Evolutionary conservation across 2,329 filamentous ascomycete genomes (phyloP).

Genomic region (Colletotrichum phormii): DNA sequence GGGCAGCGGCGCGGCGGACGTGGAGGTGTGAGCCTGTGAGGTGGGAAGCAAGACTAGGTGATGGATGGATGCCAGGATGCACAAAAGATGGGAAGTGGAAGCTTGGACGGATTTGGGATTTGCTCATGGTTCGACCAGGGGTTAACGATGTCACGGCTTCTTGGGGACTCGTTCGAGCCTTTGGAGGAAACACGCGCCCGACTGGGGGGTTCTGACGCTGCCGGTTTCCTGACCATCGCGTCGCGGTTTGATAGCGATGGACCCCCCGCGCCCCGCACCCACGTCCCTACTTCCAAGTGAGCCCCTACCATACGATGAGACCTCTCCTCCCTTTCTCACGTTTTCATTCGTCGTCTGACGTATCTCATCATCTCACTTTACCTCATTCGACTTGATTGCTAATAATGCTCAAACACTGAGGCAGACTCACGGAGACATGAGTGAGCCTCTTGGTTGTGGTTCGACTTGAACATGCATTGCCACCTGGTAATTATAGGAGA

Average conservation of each 20-base stretch:
- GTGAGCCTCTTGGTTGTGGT: neutral
- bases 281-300: too few relatives aligned
- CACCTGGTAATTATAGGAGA: conserved; percentile 1
- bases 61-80: conserved; percentile 9
- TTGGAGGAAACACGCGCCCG: conserved; percentile 27
- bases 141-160: conserved; percentile 28
- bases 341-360: neutral
- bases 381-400: neutral
- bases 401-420: neutral
- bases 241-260: conserved; percentile 19
- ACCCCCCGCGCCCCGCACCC: neutral
- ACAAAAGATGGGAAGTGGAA: neutral
- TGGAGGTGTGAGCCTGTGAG: too few relatives aligned
- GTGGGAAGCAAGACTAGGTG: conserved; percentile 14
- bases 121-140: conserved; percentile 36
- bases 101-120: conserved; percentile 31
- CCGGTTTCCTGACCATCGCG: conserved; percentile 19
- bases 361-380: neutral
- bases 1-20: neutral
- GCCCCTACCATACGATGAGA: neutral
- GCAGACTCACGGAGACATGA: neutral
- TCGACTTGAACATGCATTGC: neutral
- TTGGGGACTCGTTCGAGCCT: conserved; percentile 30
- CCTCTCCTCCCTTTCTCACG: neutral
- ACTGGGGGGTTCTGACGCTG: conserved; percentile 30